Evolutionary conservation across 495 filamentous ascomycete species (phyloP).

Genomic region (Niebla homalea): DNA sequence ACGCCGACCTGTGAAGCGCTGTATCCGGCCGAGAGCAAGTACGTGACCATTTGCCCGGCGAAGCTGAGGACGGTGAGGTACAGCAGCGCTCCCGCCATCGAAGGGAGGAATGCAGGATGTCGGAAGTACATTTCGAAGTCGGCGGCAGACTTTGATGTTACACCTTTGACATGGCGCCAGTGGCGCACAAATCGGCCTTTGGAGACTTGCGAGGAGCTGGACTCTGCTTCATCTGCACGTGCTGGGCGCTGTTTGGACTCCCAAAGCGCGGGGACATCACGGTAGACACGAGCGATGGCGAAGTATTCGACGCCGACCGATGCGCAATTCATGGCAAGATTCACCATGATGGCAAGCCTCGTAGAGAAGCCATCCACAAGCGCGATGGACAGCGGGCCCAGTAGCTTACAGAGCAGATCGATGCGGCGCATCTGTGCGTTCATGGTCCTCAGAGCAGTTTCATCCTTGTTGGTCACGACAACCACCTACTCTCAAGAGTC

Average conservation of each 20-base stretch:
- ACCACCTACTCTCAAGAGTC: not conserved
- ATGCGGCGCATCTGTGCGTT: conserved; percentile 59
- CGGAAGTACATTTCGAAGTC: conserved; percentile 4
- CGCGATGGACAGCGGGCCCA: conserved; percentile 47
- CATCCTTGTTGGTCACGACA: not conserved
- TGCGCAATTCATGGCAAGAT: conserved; percentile 24
- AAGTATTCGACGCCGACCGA: conserved; percentile 42
- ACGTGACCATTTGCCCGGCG: conserved; percentile 14
- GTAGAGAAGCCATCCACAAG: conserved; percentile 33
- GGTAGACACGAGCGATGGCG: conserved; percentile 40
- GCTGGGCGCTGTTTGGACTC: not conserved
- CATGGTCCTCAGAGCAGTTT: conserved; percentile 14
- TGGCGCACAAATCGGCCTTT: not conserved
- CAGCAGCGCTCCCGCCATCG: conserved; percentile 11
- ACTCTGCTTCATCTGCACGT: not conserved
- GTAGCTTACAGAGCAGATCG: conserved; percentile 58
- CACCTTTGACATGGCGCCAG: conserved; percentile 5
- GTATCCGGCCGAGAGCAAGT: conserved; percentile 9
- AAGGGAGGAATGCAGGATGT: conserved; percentile 10
- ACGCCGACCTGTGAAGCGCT: conserved; percentile 3
- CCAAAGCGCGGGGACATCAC: conserved; percentile 26
- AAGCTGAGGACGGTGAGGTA: conserved; percentile 16
- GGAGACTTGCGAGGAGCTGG: not conserved
- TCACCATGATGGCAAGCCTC: conserved; percentile 34
- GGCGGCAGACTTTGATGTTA: not conserved